Conservation (phyloP, 257 asterid genomes). For the Solanum rostratum region DNA sequence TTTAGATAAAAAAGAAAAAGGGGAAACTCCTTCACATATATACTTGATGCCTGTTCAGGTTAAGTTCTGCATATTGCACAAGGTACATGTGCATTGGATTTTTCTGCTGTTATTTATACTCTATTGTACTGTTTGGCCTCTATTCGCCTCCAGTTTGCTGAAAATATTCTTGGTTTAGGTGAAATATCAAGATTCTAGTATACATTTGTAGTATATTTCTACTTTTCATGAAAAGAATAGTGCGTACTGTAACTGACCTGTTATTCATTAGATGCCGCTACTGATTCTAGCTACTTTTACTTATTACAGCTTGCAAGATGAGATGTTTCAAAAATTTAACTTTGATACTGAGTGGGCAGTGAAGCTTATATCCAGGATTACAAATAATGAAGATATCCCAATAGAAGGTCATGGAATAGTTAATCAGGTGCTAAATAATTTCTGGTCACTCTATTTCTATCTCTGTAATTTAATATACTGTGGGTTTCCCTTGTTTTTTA, state of each 20-base stretch:
- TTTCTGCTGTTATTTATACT: neutral
- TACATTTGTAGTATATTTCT: neutral
- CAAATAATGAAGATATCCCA: conserved; percentile 83
- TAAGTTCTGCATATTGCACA: neutral
- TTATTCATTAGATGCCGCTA: neutral
- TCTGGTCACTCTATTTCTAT: neutral
- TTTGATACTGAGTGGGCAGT: conserved; percentile 98
- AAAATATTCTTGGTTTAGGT: neutral
- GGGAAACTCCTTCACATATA: neutral
- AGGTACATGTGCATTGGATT: neutral
- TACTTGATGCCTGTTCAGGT: neutral
- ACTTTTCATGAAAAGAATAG: neutral
- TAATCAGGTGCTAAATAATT: conserved; percentile 51
- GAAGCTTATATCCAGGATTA: conserved; percentile 74
- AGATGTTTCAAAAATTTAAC: conserved; percentile 94
- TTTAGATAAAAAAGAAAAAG: neutral
- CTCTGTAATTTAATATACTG: neutral
- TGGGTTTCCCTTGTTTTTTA: neutral
- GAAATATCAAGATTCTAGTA: neutral
- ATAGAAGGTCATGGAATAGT: conserved; percentile 82
- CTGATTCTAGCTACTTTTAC: conserved; percentile 3
- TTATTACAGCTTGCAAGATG: conserved; percentile 81
- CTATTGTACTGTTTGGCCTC: neutral
- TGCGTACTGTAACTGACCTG: neutral
- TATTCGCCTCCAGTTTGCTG: neutral